These are phyloP conservation scores for Nannizziopsis arthrosporioides DNA, from an alignment of 2,329 filamentous ascomycete species.

Conservation along the genomic window DNA sequence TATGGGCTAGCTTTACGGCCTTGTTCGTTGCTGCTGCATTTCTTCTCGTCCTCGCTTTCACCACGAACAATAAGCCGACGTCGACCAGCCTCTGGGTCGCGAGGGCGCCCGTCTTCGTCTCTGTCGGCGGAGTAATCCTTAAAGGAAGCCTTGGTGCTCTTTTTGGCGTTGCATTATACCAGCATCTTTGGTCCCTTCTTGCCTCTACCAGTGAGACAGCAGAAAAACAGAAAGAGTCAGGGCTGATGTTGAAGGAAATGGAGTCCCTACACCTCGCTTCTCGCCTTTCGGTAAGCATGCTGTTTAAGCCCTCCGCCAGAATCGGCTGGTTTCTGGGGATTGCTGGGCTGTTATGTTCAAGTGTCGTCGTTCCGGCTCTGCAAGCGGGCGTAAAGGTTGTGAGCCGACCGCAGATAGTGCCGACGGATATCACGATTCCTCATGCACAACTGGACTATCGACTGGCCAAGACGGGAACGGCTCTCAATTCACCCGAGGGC, in stretches of 20 bases:
- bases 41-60: background rate
- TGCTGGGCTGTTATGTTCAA: conserved; percentile 4
- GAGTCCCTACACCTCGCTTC: conserved; percentile 9
- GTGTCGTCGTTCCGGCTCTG: conserved; percentile 3
- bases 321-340: conserved; percentile 5
- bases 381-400: conserved; percentile 5
- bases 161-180: conserved; percentile 5
- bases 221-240: background rate
- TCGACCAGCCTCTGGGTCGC: background rate
- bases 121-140: conserved; percentile 5
- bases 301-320: background rate
- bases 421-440: conserved; percentile 1
- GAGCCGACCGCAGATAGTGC: conserved; percentile 2
- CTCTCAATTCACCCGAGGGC: conserved; percentile 7
- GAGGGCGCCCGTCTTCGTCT: conserved; percentile 4
- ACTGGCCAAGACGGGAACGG: conserved; percentile 1
- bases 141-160: conserved; percentile 7
- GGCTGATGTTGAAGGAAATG: conserved; percentile 5
- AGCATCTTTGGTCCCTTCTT: conserved; percentile 6
- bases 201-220: background rate
- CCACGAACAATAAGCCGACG: conserved; percentile 4
- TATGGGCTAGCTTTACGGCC: conserved; percentile 6
- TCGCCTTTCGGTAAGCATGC: conserved; percentile 4
- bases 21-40: background rate
- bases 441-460: conserved; percentile 5